Base-by-base conservation (phyloP, 257 asterid genomes). In the Lantana camara region DNA sequence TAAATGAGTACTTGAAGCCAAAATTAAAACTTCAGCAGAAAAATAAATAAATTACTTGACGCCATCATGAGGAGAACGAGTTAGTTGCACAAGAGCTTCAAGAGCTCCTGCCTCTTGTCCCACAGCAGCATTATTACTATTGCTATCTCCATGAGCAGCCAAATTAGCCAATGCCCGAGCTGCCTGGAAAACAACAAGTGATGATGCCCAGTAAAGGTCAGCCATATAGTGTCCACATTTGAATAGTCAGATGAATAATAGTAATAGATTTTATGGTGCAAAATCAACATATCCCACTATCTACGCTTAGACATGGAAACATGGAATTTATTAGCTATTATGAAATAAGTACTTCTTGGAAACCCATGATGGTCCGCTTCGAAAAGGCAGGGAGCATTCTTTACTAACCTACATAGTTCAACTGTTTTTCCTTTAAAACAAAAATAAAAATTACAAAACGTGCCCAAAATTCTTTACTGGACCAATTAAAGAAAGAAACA, bases 121-220 rank as follows among this genome's bases (percentile, higher is more conserved):
- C 52, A 85, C 88, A 16, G 85, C 79, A 57, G 96, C 85, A 81
- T 83, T 83, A 65, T 83, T 88, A 59, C 70, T 74, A 16, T 85
- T 82, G 75, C 84, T 82, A 73, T 85, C 93, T 45, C 88, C 93
- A 71, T 87, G 88, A 57, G 86, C 90, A 63, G 96, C 96, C 71
- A 88, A 78, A 76, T 79, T 83, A 40, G 93, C 85, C 66, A 88
- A 76, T 51, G 93, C 92, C 32, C 90, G 85, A 58, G 85, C 90
- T 47, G 93, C 90, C 96, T 88, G 81, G 40, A 76, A 30, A 62
- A 60, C 44, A 71, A 64, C 49, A 40, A 42, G 53, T 20, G 32
- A 23, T 9, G 57, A 9, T 20, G 42, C 40, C 47, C 55, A 71
- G 4, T n/a, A n/a, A 37, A 32, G 51, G 54, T 68, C 24, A 22